Conservation (phyloP, 2,329 filamentous ascomycete genomes). For the Hymenotorrendiella dingleyae region DNA sequence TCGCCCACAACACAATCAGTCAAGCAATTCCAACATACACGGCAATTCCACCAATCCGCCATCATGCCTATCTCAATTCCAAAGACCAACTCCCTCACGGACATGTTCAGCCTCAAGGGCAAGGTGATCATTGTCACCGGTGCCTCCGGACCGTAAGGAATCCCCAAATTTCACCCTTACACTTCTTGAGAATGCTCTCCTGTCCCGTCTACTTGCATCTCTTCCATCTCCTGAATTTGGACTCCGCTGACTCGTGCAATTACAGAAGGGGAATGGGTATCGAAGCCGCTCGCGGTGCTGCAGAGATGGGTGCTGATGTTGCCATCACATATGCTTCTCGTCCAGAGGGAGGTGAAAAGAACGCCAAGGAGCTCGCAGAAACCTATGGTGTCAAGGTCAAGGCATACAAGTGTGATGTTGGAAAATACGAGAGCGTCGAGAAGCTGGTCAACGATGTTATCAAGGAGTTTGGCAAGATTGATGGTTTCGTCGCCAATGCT, state of each 20-base stretch:
- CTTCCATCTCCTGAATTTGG: no score
- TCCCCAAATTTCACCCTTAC: no score
- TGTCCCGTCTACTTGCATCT: no score
- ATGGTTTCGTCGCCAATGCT: slow-evolving; percentile 64
- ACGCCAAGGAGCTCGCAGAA: slow-evolving; percentile 53
- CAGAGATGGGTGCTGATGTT: slow-evolving; percentile 58
- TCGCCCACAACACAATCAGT: not conserved
- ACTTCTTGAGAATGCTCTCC: no score
- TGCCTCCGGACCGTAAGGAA: slow-evolving; percentile 57
- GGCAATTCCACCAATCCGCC: not conserved
- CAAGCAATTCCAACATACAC: not conserved
- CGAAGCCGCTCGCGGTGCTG: slow-evolving; percentile 58
- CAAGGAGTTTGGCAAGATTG: slow-evolving; percentile 64
- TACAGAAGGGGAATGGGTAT: slow-evolving; percentile 63
- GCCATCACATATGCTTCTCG: slow-evolving; percentile 63
- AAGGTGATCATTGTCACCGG: slow-evolving; percentile 60
- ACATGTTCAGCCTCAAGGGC: slow-evolving; percentile 51
- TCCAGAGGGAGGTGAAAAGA: slow-evolving; percentile 56
- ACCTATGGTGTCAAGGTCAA: slow-evolving; percentile 60
- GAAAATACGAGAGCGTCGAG: slow-evolving; percentile 47
- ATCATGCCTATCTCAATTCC: slow-evolving; percentile 8
- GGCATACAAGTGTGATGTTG: slow-evolving; percentile 60
- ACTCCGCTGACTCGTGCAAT: no score
- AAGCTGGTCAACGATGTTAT: slow-evolving; percentile 48
- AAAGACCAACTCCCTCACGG: slow-evolving; percentile 7